Base-by-base conservation (phyloP, 352 stramenopile species). In the Phytophthora rubi region DNA sequence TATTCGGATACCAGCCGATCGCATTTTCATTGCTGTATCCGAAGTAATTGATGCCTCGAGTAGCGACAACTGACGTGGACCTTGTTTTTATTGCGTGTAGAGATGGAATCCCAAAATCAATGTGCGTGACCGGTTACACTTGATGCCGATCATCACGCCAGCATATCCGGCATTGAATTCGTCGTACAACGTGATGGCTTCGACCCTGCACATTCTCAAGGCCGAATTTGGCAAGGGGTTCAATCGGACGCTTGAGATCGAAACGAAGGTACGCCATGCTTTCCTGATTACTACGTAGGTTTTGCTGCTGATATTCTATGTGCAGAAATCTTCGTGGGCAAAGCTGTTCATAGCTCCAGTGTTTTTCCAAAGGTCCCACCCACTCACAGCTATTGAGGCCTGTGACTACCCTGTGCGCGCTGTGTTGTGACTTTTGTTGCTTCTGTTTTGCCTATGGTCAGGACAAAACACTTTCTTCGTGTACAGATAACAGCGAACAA, bases 61-160 rank as follows among this genome's bases (percentile, higher is more conserved):
- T 12, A 15, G 9, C 9, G 9, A 39, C 8, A 39, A 39, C 33
- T 39, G 33, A 39, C 33, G 33, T 39, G 33, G 12, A 73, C 45
- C 13, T 70, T 72, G 13, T 5, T 18, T 21, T 66, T 18, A 61
- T 28, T 18, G 23, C 6, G 32, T 33, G 28, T 37, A 97, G 85
- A 86, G 90, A 28, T 98, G 94, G 94, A 97, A 98, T 61, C 91
- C 93, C 10, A 93, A 90, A 66, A 51, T 71, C 8, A 94, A 97
- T 65, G 79, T 81, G 18, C 80, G 85, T 6, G 95, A 99, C 77
- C 81, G 90, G 18, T 75, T 80, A 21, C 96, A 99, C 70, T 73
- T 99, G 44, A 99, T 99, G 97, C 98, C 98, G 16, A 99, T 99
- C 73, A 98, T 99, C 70, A 99, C 98, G 2, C 98, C 98, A 4